Base-by-base conservation (phyloP, 2,329 filamentous ascomycete genomes). In the Penicillium sp. region DNA sequence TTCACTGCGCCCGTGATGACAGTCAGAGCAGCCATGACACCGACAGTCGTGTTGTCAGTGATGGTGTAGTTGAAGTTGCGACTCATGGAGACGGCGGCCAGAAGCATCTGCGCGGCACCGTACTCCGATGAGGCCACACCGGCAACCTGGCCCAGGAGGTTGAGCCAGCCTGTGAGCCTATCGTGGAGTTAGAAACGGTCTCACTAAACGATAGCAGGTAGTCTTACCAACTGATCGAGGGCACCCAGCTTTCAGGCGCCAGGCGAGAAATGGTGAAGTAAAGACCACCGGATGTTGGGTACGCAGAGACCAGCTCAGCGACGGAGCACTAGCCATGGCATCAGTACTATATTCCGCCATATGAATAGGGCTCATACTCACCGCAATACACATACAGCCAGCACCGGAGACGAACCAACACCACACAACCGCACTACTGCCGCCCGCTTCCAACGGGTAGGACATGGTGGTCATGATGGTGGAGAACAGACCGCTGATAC, bases 91-190 rank as follows among this genome's bases (percentile, higher is more conserved):
- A 79, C 73, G 18, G 78, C 76, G 16, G 78, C 77, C 4, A 81
- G 69, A 31, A 81, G 69, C 66, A 81, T 73, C 57, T 79, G 75
- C 2, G 78, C 73, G 6, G 76, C 73, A 40, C 77, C 77, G 62
- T 80, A 81, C 64, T 80, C 77, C 8, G 74, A 76, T 0, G 77
- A 79, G 14, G 79, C 78, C 42, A 77, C 70, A 49, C 79, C 77
- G 22, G 74, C 70, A 36, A 78, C 68, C 52, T 78, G 75, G 42
- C 77, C 78, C 8, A 80, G 66, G 1, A 77, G 63, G 52, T 76
- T 77, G 50, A 77, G 65, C 72, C 75, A 77, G 8, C 75, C 74
- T 48, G 63, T 67, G 29, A 76, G 60, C 51, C 46, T 49, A n/a
- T 9, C 3, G 5, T 2, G 16, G 13, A 23, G 11, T 27, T 13